Evolutionary conservation across 2,329 filamentous ascomycete genomes (phyloP), one percentile per base, ranked within the genome.

Genomic region (Bipolaris sorokiniana): DNA sequence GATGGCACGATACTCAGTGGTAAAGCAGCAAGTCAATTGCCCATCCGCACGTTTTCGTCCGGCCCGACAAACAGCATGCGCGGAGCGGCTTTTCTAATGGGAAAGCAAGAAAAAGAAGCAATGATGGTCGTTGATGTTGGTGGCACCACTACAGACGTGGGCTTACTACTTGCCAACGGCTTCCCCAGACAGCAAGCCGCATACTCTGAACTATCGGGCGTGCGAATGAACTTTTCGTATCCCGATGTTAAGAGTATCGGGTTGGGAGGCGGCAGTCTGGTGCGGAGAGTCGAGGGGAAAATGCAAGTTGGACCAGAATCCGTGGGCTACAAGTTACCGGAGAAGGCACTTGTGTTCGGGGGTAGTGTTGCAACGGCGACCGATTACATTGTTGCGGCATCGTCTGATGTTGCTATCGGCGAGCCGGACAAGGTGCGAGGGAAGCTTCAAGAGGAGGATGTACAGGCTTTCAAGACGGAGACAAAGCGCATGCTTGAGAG

Each of bases 61-160:
- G 82, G 82, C 0, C 79, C 82, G 1, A 84, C 82, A 0, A 84
- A 84, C 57, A 82, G 80, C 7, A 83, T 84, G 78, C 78, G 81
- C 11, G 82, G 82, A 10, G 82, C 81, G 10, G 78, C 78, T 1
- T 81, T 76, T 48, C 58, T 77, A 0, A 67, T 75, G 6, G 73
- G 72, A 5, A 69, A 68, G 42, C 59, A 72, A 48, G 56, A 67
- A 33, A 61, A 68, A 15, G 68, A 84, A 80, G 59, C 83, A 77
- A 37, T 85, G 63, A 84, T 89, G 77, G 86, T 89, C 0, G 83
- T 89, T 1, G 87, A 90, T 64, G 84, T 90, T 51, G 87, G 87
- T 0, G 87, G 87, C 2, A 90, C 87, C 0, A 89, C 87, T 0
- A 84, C 86, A 0, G 87, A 89, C 62, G 84, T 88, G 10, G 86